Conservation (phyloP, 805 yeast genomes). For the Kodamaea kakaduensis region DNA sequence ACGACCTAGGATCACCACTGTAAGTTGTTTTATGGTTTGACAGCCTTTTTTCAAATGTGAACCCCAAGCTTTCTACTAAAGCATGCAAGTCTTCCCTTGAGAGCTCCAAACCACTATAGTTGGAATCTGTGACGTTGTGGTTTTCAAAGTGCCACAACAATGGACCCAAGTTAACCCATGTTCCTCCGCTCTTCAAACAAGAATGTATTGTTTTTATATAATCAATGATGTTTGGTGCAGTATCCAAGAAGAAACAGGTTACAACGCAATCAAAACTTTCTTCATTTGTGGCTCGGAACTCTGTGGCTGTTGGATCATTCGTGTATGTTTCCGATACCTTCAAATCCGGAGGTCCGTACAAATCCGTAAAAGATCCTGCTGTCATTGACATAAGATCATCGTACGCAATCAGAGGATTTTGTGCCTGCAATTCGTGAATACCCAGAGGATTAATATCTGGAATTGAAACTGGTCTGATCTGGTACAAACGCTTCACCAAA, state of each 20-base stretch:
- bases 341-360: conserved; percentile 52
- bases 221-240: conserved; percentile 56
- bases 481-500: conserved; percentile 41
- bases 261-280: conserved; percentile 43
- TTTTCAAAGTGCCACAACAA: conserved; percentile 66
- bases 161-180: conserved; percentile 68
- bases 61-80: conserved; percentile 47
- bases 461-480: conserved; percentile 46
- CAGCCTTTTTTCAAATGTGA: conserved; percentile 43
- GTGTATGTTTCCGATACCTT: conserved; percentile 33
- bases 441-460: conserved; percentile 51
- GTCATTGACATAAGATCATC: conserved; percentile 62
- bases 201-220: conserved; percentile 48
- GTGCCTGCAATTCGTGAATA: conserved; percentile 24
- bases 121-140: conserved; percentile 8
- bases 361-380: conserved; percentile 68
- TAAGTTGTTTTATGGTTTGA: conserved; percentile 48
- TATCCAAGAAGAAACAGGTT: conserved; percentile 62
- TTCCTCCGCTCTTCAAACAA: conserved; percentile 42
- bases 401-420: conserved; percentile 39
- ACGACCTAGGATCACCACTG: conserved; percentile 45
- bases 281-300: conserved; percentile 39
- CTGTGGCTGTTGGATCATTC: conserved; percentile 33
- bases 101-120: conserved; percentile 53
- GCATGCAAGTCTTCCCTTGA: conserved; percentile 50